These are phyloP conservation scores for Jaminaea rosea DNA, from an alignment of 1,284 basidiomycete genomes.

Conservation along the genomic window DNA sequence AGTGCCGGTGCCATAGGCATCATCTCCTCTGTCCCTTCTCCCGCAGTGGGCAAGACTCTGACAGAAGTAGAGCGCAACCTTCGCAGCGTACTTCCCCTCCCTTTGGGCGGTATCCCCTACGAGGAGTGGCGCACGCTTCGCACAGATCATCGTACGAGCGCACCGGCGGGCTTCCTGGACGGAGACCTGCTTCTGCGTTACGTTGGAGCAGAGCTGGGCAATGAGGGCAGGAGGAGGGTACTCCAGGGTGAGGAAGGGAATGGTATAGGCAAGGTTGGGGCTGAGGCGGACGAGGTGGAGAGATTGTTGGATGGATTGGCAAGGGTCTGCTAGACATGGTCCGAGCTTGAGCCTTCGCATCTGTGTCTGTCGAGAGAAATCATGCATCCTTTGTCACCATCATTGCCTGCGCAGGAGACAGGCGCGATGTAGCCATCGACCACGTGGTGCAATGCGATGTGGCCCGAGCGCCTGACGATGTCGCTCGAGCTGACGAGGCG, in stretches of 20 bases:
- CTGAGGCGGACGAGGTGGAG: background rate
- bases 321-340: slow-evolving; percentile 1
- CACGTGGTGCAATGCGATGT: too few species aligned
- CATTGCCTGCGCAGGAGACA: too few species aligned
- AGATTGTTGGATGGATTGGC: background rate
- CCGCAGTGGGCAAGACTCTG: slow-evolving; percentile 11
- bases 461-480: too few species aligned
- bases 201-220: background rate
- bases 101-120: slow-evolving; percentile 20
- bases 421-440: too few species aligned
- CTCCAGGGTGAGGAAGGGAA: background rate
- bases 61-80: slow-evolving; percentile 31
- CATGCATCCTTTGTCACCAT: too few species aligned
- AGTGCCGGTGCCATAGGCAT: slow-evolving; percentile 35
- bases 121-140: slow-evolving; percentile 37
- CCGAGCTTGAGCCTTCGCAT: too few species aligned
- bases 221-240: background rate
- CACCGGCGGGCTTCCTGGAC: slow-evolving; percentile 29
- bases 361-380: too few species aligned
- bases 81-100: background rate
- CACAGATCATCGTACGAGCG: slow-evolving; percentile 38
- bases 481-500: too few species aligned
- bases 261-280: background rate
- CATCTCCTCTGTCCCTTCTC: slow-evolving; percentile 17
- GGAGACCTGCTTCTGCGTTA: slow-evolving; percentile 24